Evolutionary conservation across 352 stramenopile species (phyloP).

Genomic region (Phytophthora pini): DNA sequence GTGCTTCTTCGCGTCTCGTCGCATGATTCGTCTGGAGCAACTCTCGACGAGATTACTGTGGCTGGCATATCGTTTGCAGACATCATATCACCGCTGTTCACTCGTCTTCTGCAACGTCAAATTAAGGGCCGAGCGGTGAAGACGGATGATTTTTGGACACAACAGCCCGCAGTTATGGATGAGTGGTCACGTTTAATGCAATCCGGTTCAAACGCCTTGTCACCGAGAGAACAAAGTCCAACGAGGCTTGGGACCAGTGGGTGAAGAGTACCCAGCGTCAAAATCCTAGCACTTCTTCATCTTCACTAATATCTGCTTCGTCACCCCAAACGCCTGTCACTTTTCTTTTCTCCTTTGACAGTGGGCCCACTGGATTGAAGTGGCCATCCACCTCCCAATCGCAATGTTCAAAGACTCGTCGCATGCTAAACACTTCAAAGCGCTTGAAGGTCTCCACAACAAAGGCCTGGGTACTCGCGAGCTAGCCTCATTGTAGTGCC

Average conservation of each 20-base stretch:
- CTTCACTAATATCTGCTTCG: background rate
- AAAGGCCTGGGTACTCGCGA: background rate
- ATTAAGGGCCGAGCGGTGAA: constrained; percentile 6
- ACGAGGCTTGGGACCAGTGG: constrained; percentile 19
- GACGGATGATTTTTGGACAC: constrained; percentile 4
- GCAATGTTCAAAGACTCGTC: background rate
- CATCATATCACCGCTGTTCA: background rate
- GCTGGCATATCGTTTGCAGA: background rate
- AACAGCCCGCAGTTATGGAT: background rate
- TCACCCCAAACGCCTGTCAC: background rate
- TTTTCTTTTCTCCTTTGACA: background rate
- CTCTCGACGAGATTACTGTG: constrained; percentile 2
- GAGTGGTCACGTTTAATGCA: constrained; percentile 16
- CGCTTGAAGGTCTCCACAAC: background rate
- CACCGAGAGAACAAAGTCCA: constrained; percentile 4
- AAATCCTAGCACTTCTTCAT: background rate
- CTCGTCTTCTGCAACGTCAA: background rate
- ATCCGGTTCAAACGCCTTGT: constrained; percentile 13
- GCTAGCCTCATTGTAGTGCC: constrained; percentile 1
- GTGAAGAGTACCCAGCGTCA: constrained; percentile 2
- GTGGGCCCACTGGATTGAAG: background rate
- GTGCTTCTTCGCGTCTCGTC: too few relatives aligned
- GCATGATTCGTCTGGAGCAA: background rate
- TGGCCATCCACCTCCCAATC: background rate
- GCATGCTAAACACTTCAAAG: background rate